A percentile compares a stretch with the other conserved stretches of the same genome.
phyloP scores from a whole-genome alignment of 2,329 filamentous ascomycete species.

The Colletotrichum tofieldiae region DNA sequence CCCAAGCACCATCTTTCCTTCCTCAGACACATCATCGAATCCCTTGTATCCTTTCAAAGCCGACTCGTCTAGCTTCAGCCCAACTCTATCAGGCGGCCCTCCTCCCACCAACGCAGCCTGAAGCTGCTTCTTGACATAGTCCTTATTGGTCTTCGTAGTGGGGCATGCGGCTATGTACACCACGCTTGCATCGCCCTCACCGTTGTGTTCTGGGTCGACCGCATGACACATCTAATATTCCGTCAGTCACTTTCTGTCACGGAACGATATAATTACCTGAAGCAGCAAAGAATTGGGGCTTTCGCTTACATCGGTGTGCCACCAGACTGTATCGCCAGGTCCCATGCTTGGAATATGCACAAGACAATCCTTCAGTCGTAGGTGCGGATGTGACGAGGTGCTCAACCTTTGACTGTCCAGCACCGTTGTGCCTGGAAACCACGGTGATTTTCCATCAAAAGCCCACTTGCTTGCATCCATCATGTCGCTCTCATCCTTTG shows the following conservation, averaged over 20 bases:
- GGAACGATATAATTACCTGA: too few relatives aligned
- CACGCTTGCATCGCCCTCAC: slow-evolving; percentile 52
- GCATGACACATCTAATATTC: slow-evolving; percentile 55
- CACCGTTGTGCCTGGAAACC: slow-evolving; percentile 57
- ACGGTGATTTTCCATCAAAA: slow-evolving; percentile 49
- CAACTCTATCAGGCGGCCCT: slow-evolving; percentile 59
- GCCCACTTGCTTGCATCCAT: slow-evolving; percentile 57
- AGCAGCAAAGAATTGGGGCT: too few relatives aligned
- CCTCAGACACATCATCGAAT: slow-evolving; percentile 7
- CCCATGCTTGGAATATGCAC: slow-evolving; percentile 55
- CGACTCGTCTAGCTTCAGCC: slow-evolving; percentile 1
- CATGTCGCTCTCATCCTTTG: slow-evolving; percentile 48
- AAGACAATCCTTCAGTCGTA: slow-evolving; percentile 55
- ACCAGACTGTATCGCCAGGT: slow-evolving; percentile 59
- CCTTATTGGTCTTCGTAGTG: slow-evolving; percentile 49
- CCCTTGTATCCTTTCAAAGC: slow-evolving; percentile 27
- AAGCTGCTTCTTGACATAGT: slow-evolving; percentile 46
- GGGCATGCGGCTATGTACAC: slow-evolving; percentile 56
- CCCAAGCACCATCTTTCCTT: slow-evolving; percentile 30
- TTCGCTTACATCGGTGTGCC: slow-evolving; percentile 56
- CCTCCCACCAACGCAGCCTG: slow-evolving; percentile 54
- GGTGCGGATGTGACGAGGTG: slow-evolving; percentile 55
- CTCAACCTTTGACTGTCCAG: slow-evolving; percentile 55
- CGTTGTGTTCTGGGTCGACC: slow-evolving; percentile 56
- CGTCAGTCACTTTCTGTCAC: not conserved